Evolutionary conservation across 2,329 filamentous ascomycete genomes (phyloP).

Genomic region (Waltergamsia citrina): DNA sequence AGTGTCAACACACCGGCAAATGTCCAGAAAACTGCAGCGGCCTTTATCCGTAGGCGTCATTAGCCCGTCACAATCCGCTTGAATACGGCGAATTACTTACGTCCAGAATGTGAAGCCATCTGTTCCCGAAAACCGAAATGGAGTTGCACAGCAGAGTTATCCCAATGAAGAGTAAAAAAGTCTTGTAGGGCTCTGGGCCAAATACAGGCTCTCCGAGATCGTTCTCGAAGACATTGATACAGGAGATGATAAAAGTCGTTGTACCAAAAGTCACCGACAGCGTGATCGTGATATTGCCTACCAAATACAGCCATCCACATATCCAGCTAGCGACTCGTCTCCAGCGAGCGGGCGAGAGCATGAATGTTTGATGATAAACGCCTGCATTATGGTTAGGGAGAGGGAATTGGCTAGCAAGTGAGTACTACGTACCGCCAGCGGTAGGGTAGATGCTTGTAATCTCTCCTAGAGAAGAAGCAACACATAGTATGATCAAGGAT

Average conservation of each 20-base stretch:
- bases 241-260: conserved; percentile 50
- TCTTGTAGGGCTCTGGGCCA: conserved; percentile 48
- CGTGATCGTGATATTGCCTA: conserved; percentile 75
- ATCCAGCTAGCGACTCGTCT: conserved; percentile 60
- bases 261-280: conserved; percentile 78
- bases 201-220: conserved; percentile 32
- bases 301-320: conserved; percentile 67
- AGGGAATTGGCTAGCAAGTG: background rate
- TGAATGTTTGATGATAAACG: conserved; percentile 72
- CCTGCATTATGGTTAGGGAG: conserved; percentile 14
- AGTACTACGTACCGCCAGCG: conserved; percentile 44
- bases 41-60: too few relatives aligned
- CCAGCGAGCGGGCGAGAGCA: conserved; percentile 54
- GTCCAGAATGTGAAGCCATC: too few relatives aligned
- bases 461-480: conserved; percentile 62
- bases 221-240: conserved; percentile 44
- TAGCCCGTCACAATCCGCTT: too few relatives aligned
- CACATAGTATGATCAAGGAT: conserved; percentile 60
- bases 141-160: conserved; percentile 56
- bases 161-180: conserved; percentile 62
- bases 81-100: too few relatives aligned
- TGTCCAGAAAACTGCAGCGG: conserved; percentile 66
- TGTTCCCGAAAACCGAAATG: conserved; percentile 59
- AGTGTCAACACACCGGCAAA: conserved; percentile 62
- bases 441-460: conserved; percentile 70